These are phyloP conservation scores for Podosphaera aphanis DNA, from an alignment of 2,329 filamentous ascomycete genomes.

Conservation along the genomic window DNA sequence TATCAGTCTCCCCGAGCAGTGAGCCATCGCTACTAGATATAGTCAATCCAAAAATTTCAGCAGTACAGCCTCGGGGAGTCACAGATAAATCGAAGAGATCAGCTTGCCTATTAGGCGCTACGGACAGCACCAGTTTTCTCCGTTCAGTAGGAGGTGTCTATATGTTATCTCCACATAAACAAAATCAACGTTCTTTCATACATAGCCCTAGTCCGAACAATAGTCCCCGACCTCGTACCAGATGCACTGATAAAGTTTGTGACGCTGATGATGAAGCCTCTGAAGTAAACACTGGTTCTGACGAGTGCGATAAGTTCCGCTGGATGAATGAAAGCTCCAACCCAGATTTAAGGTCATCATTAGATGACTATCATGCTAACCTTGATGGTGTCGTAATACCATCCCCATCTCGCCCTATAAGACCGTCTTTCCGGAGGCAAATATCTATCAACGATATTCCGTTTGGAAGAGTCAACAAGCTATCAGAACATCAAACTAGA, in stretches of 20 bases:
- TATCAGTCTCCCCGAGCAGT: background rate
- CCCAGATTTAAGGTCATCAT: constrained; percentile 38
- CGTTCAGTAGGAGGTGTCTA: background rate
- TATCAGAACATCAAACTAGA: constrained; percentile 12
- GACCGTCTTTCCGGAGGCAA: constrained; percentile 43
- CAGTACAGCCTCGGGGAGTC: background rate
- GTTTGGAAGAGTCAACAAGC: constrained; percentile 24
- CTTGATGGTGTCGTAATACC: constrained; percentile 28
- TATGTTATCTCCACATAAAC: background rate
- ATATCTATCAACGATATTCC: constrained; percentile 47
- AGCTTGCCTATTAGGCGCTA: background rate
- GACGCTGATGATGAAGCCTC: background rate
- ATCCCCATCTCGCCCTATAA: constrained; percentile 21
- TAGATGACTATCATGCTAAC: constrained; percentile 49
- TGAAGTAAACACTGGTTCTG: background rate
- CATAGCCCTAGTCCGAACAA: background rate
- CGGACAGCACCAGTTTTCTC: background rate
- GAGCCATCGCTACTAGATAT: background rate
- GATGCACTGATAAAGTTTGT: background rate
- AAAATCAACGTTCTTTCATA: background rate
- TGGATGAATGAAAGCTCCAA: constrained; percentile 55
- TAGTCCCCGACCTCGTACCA: background rate
- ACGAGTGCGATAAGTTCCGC: constrained; percentile 40
- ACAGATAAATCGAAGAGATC: background rate
- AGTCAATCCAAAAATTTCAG: background rate